Evolutionary conservation across 257 asterid species (phyloP), one percentile per base, ranked within the genome.

Genomic region (Scutellaria baicalensis): DNA sequence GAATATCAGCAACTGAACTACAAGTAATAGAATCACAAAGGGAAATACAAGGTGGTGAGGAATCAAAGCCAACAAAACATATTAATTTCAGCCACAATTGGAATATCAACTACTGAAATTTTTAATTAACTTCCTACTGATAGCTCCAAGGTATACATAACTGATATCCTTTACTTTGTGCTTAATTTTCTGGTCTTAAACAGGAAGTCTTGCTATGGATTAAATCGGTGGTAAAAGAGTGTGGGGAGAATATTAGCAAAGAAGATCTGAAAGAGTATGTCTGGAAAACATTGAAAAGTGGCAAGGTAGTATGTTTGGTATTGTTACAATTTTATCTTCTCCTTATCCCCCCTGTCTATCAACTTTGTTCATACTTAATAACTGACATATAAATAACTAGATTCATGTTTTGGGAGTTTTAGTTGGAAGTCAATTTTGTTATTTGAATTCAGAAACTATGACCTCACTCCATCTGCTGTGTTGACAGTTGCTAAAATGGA

Each of bases 131-230:
- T 52, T 21, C 23, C 11, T 33, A 9, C 68, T 36, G 42, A 42
- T 38, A 57, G 55, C 18, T 54, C 27, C 39, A 48, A 6, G 18
- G 12, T 38, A 44, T 27, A 27, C 55, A 35, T 49, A 43, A 58
- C 45, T 31, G 64, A 59, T 27, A 56, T 59, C 31, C 16, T 59
- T 68, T 45, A 48, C 20, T 6, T 3, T 47, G 11, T 21, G 66
- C 61, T 54, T 71, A 39, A 17, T 61, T 54, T 68, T 13, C 33
- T 77, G 72, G 45, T 48, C 13, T 71, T 59, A 35, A 69, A 45
- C 87, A 94, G 99, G 99, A 94, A 80, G 99, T 94, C 75, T 64
- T 94, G 75, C 84, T 94, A 14, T 93, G 98, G 98, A 93, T 93
- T 76, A 93, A 93, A 81, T 88, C 95, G 6, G 98, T 90, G 83